Percentiles rank a stretch among this genome's conserved stretches.
Conservation (phyloP, 1,284 basidiomycete genomes). For the Megacollybia platyphylla region DNA sequence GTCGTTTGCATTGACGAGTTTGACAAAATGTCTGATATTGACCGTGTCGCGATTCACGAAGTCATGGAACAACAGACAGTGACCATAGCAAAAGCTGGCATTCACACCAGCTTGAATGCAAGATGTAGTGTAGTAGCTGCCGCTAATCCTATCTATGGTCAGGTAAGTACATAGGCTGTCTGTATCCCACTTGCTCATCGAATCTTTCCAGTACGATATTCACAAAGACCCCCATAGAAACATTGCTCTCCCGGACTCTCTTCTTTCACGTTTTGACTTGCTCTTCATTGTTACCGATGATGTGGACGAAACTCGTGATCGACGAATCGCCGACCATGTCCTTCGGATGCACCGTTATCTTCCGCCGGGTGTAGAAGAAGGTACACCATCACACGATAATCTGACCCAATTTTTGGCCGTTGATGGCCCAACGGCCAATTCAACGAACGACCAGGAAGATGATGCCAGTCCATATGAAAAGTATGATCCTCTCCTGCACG, state of each 20-base stretch:
- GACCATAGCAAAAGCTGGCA: constrained; percentile 98
- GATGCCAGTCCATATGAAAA: constrained; percentile 90
- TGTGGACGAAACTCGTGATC: constrained; percentile 90
- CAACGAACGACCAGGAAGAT: constrained; percentile 38
- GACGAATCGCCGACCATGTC: constrained; percentile 95
- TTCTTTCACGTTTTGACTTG: constrained; percentile 98
- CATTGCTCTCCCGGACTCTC: constrained; percentile 95
- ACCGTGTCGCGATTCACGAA: constrained; percentile 99
- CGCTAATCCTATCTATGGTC: constrained; percentile 98
- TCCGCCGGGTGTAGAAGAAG: constrained; percentile 93
- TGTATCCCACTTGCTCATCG: constrained; percentile 4
- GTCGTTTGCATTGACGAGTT: constrained; percentile 99
- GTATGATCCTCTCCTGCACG: constrained; percentile 91
- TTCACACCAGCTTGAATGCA: constrained; percentile 96
- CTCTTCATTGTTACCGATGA: constrained; percentile 98
- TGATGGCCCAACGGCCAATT: constrained; percentile 55
- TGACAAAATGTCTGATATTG: constrained; percentile 99
- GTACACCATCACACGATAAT: constrained; percentile 79
- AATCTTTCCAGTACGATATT: constrained; percentile 77
- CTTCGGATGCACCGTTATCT: constrained; percentile 96
- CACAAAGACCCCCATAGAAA: constrained; percentile 99
- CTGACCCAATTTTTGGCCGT: constrained; percentile 81
- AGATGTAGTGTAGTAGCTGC: constrained; percentile 97
- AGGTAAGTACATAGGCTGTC: constrained; percentile 35
- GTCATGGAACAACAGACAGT: constrained; percentile 99